phyloP scores from a whole-genome alignment of 768 basidiomycete genomes.

The Tylopilus sp. region DNA sequence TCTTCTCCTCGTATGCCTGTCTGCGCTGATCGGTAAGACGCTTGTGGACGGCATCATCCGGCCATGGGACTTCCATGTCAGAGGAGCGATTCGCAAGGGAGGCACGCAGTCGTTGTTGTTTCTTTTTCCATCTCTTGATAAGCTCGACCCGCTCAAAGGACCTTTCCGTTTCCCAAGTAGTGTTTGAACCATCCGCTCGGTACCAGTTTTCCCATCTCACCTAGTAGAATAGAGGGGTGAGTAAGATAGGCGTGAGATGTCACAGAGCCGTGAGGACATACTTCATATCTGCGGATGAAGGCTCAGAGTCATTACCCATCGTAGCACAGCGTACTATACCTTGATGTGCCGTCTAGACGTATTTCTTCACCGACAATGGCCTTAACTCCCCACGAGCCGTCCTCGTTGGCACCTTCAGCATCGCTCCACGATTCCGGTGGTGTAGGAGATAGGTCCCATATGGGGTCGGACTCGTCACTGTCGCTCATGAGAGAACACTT shows the following conservation, averaged over 20 bases:
- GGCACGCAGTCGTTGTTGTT: constrained; percentile 31
- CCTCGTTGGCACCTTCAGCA: constrained; percentile 28
- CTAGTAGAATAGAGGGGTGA: constrained; percentile 28
- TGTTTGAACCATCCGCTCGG: constrained; percentile 50
- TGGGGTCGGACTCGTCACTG: not conserved
- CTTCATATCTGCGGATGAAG: constrained; percentile 28
- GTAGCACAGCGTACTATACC: constrained; percentile 11
- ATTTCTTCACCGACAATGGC: constrained; percentile 32
- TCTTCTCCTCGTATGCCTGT: constrained; percentile 48
- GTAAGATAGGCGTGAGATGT: not conserved
- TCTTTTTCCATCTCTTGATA: constrained; percentile 33
- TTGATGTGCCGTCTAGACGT: constrained; percentile 27
- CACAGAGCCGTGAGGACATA: constrained; percentile 10
- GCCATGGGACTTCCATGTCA: constrained; percentile 39
- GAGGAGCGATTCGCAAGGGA: constrained; percentile 29
- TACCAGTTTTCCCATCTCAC: constrained; percentile 53
- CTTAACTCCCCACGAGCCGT: constrained; percentile 29
- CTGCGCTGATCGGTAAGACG: constrained; percentile 40
- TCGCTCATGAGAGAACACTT: not conserved
- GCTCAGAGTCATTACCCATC: constrained; percentile 1
- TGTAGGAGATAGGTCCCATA: constrained; percentile 31
- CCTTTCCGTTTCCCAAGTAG: constrained; percentile 45
- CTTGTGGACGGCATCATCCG: constrained; percentile 42
- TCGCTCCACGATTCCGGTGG: constrained; percentile 33
- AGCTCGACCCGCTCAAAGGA: constrained; percentile 15